Base-by-base conservation (phyloP, 106 monocot genomes). In the Posidonia australis region DNA sequence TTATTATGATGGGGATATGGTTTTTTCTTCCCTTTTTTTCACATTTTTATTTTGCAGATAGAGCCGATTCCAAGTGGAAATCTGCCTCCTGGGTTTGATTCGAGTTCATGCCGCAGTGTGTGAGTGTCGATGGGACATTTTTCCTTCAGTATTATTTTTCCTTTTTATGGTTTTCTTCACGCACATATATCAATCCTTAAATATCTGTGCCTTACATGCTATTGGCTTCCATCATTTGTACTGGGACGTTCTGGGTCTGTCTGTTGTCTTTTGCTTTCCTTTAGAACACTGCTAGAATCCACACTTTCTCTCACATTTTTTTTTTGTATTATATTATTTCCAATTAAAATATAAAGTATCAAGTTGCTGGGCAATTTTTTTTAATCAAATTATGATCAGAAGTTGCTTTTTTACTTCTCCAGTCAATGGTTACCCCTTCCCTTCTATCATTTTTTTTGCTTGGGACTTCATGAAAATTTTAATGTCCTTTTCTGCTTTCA, bases 31-130 rank as follows among this genome's bases (percentile, higher is more conserved):
- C 61, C 17, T 56, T 52, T 79, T 71, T 84, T 64, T 79, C 81
- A 73, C 65, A 73, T 63, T 55, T 82, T 78, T 64, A 51, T 67
- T 80, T 84, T 80, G 79, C 93, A 89, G 93, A 89, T 89, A 79
- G 93, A 93, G 68, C 93, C 93, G 25, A 77, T 86, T 44, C 83
- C 83, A 76, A 89, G 93, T 80, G 88, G 93, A 77, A 93, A 93
- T 77, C 77, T 86, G 41, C 89, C 89, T 78, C 89, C 93, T 74
- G 85, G 85, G 18, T 89, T 89, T 93, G 93, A 93, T 89, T 55
- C 89, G 53, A 81, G 70, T 77, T 79, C 83, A 62, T 79, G 60
- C 17, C 73, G 66, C 61, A 64, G 47, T 70, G 82, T 83, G 78
- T 83, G 85, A 88, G 92, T 92, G 21, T 31, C 25, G 22, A 49